These are phyloP conservation scores for Phytophthora chlamydospora DNA, from an alignment of 352 stramenopile genomes.

Conservation along the genomic window DNA sequence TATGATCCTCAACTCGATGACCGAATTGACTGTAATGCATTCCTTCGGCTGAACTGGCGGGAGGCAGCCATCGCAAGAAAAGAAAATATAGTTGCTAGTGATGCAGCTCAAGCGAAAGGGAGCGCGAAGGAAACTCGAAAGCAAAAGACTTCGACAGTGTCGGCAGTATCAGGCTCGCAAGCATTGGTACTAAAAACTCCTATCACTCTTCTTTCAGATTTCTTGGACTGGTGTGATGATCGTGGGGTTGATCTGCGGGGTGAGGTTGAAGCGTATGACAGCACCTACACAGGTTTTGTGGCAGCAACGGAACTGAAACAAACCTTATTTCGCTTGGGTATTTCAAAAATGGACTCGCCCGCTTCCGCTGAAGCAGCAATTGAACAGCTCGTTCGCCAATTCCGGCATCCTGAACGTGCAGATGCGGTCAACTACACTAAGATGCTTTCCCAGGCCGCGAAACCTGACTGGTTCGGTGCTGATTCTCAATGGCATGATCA, in stretches of 20 bases:
- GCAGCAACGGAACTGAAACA: slow-evolving; percentile 62
- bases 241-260: slow-evolving; percentile 52
- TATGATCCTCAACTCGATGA: slow-evolving; percentile 65
- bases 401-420: slow-evolving; percentile 27
- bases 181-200: slow-evolving; percentile 6
- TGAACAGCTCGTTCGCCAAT: slow-evolving; percentile 64
- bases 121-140: slow-evolving; percentile 26
- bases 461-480: background rate
- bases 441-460: slow-evolving; percentile 37
- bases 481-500: slow-evolving; percentile 30
- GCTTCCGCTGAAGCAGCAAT: slow-evolving; percentile 44
- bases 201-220: slow-evolving; percentile 18
- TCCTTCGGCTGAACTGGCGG: slow-evolving; percentile 68
- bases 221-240: slow-evolving; percentile 44
- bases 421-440: slow-evolving; percentile 50
- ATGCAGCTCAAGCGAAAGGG: background rate
- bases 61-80: slow-evolving; percentile 33
- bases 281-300: slow-evolving; percentile 47
- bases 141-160: background rate
- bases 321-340: slow-evolving; percentile 44
- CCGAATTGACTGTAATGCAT: slow-evolving; percentile 51
- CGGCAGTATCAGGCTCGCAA: background rate
- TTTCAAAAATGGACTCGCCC: slow-evolving; percentile 30
- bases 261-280: slow-evolving; percentile 60
- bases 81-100: slow-evolving; percentile 24